Evolutionary conservation across 495 filamentous ascomycete species (phyloP).

Genomic region (Neurospora sp.): DNA sequence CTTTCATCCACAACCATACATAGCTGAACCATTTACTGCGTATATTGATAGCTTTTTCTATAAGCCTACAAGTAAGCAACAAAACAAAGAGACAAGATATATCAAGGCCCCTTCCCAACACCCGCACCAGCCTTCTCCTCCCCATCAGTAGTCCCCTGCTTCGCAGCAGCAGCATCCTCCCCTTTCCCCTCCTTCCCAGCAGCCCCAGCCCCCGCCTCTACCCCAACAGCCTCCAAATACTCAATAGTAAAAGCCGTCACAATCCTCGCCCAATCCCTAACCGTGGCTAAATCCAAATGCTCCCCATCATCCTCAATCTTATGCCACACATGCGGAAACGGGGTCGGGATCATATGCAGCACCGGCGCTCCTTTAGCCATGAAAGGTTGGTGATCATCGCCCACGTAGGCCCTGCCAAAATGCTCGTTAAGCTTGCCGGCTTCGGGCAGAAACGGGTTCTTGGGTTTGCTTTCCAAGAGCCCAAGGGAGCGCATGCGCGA

Average conservation of each 20-base stretch:
- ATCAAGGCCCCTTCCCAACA: neutral
- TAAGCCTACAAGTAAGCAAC: too few relatives aligned
- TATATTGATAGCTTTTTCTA: too few relatives aligned
- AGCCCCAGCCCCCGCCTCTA: neutral
- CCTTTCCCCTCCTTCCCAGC: neutral
- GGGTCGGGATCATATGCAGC: conserved; percentile 70
- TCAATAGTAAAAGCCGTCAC: conserved; percentile 71
- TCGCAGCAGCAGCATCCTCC: neutral
- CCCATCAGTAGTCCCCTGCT: neutral
- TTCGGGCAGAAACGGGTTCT: conserved; percentile 38
- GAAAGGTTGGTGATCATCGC: conserved; percentile 84
- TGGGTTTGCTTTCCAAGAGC: conserved; percentile 24
- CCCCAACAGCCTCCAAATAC: conserved; percentile 52
- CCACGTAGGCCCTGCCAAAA: conserved; percentile 35
- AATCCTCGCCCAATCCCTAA: conserved; percentile 76
- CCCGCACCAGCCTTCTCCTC: neutral
- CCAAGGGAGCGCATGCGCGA: conserved; percentile 47
- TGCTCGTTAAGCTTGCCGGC: conserved; percentile 38
- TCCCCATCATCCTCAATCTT: conserved; percentile 67
- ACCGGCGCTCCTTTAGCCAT: conserved; percentile 67
- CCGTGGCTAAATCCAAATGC: conserved; percentile 66
- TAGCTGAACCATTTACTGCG: neutral
- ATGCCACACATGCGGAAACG: conserved; percentile 79
- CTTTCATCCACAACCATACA: neutral
- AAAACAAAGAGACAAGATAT: too few relatives aligned